Evolutionary conservation across 2,329 filamentous ascomycete genomes (phyloP).

Genomic region (Coleophoma cylindrospora): DNA sequence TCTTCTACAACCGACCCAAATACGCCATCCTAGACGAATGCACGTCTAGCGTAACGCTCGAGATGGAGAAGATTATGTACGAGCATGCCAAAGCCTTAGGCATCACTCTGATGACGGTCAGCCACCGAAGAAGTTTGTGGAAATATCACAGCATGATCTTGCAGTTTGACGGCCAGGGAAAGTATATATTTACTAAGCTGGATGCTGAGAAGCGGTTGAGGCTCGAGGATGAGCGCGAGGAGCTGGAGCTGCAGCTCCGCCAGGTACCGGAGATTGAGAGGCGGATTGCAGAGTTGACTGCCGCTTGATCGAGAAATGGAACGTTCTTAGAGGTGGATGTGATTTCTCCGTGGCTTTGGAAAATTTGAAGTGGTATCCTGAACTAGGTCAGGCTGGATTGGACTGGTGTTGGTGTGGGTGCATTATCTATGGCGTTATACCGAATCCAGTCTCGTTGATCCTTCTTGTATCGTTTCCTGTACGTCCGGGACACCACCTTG

Average conservation of each 20-base stretch:
- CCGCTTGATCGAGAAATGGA: constrained; percentile 20
- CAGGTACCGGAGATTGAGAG: constrained; percentile 85
- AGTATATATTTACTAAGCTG: constrained; percentile 82
- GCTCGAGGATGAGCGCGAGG: constrained; percentile 95
- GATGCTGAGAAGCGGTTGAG: constrained; percentile 82
- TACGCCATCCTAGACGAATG: constrained; percentile 98
- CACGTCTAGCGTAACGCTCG: constrained; percentile 89
- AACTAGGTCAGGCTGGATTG: too few species aligned
- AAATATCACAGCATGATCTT: constrained; percentile 93
- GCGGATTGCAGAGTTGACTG: constrained; percentile 73
- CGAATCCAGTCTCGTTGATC: too few species aligned
- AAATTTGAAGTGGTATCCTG: too few species aligned
- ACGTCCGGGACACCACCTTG: too few species aligned
- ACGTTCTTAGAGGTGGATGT: too few species aligned
- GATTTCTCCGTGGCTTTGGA: too few species aligned
- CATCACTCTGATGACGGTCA: constrained; percentile 96
- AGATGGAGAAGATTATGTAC: constrained; percentile 95
- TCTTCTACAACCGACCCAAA: constrained; percentile 88
- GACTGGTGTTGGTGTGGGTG: too few species aligned
- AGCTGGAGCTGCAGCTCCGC: constrained; percentile 78
- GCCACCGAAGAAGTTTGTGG: constrained; percentile 87
- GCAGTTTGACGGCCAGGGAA: constrained; percentile 93
- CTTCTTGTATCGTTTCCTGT: too few species aligned
- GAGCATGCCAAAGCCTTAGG: constrained; percentile 88
- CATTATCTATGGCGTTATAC: too few species aligned